phyloP scores from a whole-genome alignment of 2,329 filamentous ascomycete genomes.

The Didymella keratinophila region DNA sequence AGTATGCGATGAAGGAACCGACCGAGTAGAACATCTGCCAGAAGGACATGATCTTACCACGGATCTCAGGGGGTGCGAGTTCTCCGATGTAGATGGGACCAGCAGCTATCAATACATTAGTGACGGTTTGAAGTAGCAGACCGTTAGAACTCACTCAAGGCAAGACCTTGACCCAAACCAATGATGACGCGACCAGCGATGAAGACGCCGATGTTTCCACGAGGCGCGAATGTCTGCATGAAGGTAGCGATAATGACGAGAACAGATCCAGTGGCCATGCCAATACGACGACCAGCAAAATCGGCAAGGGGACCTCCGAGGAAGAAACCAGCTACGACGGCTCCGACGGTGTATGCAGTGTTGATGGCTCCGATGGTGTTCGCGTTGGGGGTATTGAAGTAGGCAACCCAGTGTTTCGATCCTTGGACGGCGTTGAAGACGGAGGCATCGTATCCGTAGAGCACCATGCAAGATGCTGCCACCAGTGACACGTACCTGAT shows the following conservation, averaged over 20 bases:
- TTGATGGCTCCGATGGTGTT: conserved; percentile 66
- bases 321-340: conserved; percentile 75
- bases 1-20: conserved; percentile 68
- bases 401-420: conserved; percentile 70
- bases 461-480: conserved; percentile 76
- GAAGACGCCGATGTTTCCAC: conserved; percentile 67
- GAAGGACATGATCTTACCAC: conserved; percentile 73
- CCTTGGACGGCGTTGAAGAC: conserved; percentile 77
- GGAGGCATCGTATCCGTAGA: conserved; percentile 78
- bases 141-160: conserved; percentile 58
- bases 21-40: conserved; percentile 74
- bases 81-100: conserved; percentile 77
- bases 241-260: conserved; percentile 73
- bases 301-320: conserved; percentile 71
- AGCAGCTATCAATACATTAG: conserved; percentile 56
- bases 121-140: neutral
- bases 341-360: conserved; percentile 74
- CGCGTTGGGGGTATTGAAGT: conserved; percentile 62
- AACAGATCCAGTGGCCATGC: conserved; percentile 70
- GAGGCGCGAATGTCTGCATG: conserved; percentile 71
- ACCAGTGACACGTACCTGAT: conserved; percentile 72
- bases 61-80: conserved; percentile 68
- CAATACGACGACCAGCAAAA: conserved; percentile 67
- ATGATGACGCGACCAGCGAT: conserved; percentile 74
- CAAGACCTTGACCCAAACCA: conserved; percentile 74